Evolutionary conservation across 1,284 basidiomycete genomes (phyloP).

Genomic region (Cystobasidium slooffiae): DNA sequence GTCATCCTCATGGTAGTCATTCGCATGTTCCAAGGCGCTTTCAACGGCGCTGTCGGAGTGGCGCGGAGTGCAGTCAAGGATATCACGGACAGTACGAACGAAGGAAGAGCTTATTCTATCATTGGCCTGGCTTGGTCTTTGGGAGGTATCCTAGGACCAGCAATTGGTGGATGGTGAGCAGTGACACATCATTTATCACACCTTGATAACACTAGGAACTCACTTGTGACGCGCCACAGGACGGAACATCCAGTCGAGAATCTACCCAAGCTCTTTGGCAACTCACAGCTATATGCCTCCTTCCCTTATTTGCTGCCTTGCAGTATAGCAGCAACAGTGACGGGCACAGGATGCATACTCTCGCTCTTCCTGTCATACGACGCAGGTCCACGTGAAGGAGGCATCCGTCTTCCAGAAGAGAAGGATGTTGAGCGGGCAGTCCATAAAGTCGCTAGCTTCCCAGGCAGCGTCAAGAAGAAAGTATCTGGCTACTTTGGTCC

Average conservation of each 20-base stretch:
- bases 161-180: conserved; percentile 49
- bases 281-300: conserved; percentile 67
- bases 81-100: conserved; percentile 71
- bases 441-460: conserved; percentile 55
- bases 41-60: conserved; percentile 68
- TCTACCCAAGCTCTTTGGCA: conserved; percentile 50
- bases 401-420: conserved; percentile 76
- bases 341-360: conserved; percentile 72
- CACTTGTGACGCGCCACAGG: neutral
- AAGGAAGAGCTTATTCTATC: conserved; percentile 48
- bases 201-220: neutral
- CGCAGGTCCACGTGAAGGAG: conserved; percentile 81
- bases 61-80: conserved; percentile 79
- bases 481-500: conserved; percentile 64
- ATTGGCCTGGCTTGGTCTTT: conserved; percentile 51
- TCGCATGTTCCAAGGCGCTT: conserved; percentile 90
- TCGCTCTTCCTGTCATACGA: conserved; percentile 87
- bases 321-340: conserved; percentile 61
- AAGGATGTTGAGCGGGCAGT: conserved; percentile 61
- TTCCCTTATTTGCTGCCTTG: conserved; percentile 95
- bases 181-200: conserved; percentile 17
- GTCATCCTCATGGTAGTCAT: conserved; percentile 77
- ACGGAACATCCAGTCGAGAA: conserved; percentile 46
- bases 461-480: conserved; percentile 62
- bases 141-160: conserved; percentile 52